Percentiles rank a stretch among this genome's conserved stretches.
These are phyloP conservation scores for Letharia lupina DNA, from an alignment of 495 filamentous ascomycete species.

Conservation along the genomic window DNA sequence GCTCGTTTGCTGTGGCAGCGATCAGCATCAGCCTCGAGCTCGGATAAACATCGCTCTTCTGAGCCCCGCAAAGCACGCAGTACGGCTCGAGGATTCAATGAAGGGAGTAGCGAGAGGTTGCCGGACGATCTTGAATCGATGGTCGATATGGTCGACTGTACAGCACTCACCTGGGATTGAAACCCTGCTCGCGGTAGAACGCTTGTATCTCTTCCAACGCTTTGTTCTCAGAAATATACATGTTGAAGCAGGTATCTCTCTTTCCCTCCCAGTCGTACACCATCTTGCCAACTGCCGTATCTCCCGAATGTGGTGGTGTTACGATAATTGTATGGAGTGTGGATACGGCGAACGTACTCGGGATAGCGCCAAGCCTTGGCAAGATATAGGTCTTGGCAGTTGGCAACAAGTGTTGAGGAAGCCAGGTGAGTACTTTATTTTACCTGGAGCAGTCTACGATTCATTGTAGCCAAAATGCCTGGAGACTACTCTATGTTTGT, in stretches of 20 bases:
- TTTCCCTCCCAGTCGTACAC: constrained; percentile 70
- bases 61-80: not conserved
- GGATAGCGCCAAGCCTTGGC: not conserved
- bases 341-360: no score
- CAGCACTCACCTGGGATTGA: constrained; percentile 51
- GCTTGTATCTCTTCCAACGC: constrained; percentile 60
- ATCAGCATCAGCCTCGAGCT: constrained; percentile 1
- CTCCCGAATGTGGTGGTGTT: not conserved
- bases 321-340: no score
- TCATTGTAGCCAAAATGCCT: no score
- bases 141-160: constrained; percentile 11
- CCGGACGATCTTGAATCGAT: not conserved
- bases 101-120: constrained; percentile 8
- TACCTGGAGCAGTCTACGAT: no score
- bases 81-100: not conserved
- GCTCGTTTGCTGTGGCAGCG: constrained; percentile 52
- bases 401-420: no score
- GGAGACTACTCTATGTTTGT: no score
- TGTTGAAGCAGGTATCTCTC: constrained; percentile 55
- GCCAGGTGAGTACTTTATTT: no score
- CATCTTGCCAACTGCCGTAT: constrained; percentile 37
- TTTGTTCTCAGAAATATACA: constrained; percentile 67
- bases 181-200: constrained; percentile 53
- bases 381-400: no score
- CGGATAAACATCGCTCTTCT: not conserved